Evolutionary conservation across 371 early-diverging fungal species (phyloP).

Genomic region (Lichtheimia ornata): DNA sequence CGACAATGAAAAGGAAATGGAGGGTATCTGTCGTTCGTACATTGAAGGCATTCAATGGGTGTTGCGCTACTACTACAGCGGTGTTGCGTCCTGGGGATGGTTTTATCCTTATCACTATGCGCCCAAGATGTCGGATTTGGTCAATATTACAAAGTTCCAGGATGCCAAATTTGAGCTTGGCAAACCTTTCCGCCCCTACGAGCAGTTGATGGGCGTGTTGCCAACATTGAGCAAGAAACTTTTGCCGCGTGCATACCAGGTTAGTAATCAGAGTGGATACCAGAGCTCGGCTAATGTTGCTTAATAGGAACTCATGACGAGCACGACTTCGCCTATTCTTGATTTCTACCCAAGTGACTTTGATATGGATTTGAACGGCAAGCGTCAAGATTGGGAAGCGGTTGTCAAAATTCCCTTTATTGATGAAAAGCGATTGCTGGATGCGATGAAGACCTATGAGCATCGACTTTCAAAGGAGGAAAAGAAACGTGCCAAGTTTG

Average conservation of each 20-base stretch:
- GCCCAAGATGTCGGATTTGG: constrained; percentile 88
- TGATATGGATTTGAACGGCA: constrained; percentile 96
- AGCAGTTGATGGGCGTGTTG: constrained; percentile 98
- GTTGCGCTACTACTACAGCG: constrained; percentile 93
- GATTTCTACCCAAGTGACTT: constrained; percentile 95
- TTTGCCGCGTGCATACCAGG: constrained; percentile 79
- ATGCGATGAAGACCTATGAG: constrained; percentile 79
- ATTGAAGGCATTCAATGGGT: constrained; percentile 97
- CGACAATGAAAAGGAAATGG: constrained; percentile 51
- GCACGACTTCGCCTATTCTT: constrained; percentile 80
- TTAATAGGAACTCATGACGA: constrained; percentile 76
- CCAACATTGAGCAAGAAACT: constrained; percentile 85
- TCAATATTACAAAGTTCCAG: constrained; percentile 58
- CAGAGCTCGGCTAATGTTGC: background rate
- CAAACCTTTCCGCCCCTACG: constrained; percentile 93
- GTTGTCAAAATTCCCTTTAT: constrained; percentile 95
- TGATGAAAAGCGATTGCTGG: constrained; percentile 81
- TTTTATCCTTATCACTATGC: constrained; percentile 99
- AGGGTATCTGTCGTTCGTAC: constrained; percentile 76
- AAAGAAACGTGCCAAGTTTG: constrained; percentile 66
- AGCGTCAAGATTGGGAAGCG: constrained; percentile 98
- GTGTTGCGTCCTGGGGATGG: constrained; percentile 98
- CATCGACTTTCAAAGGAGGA: constrained; percentile 71
- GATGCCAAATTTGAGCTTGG: constrained; percentile 74
- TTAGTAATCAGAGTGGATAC: constrained; percentile 13